Evolutionary conservation across 78 protist species (phyloP), one percentile per base, ranked within the genome.

Genomic region (Neovahlkampfia damariscottae): DNA sequence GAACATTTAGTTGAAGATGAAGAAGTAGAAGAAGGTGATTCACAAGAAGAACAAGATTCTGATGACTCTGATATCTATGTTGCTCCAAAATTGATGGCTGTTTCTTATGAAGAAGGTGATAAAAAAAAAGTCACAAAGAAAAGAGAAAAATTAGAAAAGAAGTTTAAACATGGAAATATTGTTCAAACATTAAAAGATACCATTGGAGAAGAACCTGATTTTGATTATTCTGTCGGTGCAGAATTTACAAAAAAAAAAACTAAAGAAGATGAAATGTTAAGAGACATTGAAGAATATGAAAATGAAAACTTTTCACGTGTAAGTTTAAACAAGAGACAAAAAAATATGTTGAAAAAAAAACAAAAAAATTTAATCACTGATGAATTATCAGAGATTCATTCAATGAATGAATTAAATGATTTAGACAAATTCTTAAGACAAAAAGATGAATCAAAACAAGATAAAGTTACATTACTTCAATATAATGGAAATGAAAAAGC

Each of bases 221-320:
- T n/a, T 19, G 19, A n/a, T 19, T 19, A 19, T n/a, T 19, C 19
- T n/a, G 19, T 50, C 62, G 62, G 62, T 50, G 19, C 62, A 19
- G 19, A 50, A n/a, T 50, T 50, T 19, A 19, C 19, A n/a, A 19
- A n/a, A 50, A 50, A 19, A 50, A 19, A 19, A 50, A 50, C 34
- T 19, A 19, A 19, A 50, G 19, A 19, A 50, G 62, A 19, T n/a
- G 19, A 50, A 50, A 19, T n/a, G 19, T 19, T 19, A 50, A 50
- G 19, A 50, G 62, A 50, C 62, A 50, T 50, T 50, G 62, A 50
- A 50, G 62, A 50, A n/a, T 50, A 50, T 50, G 62, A 50, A 50
- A 50, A 50, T 50, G 62, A 50, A 19, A 50, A 50, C 19, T 50
- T 50, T 19, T n/a, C 62, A 50, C 62, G 62, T 50, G 62, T 50